phyloP scores from a whole-genome alignment of 495 filamentous ascomycete genomes.

The Hypoxylon intermedium region DNA sequence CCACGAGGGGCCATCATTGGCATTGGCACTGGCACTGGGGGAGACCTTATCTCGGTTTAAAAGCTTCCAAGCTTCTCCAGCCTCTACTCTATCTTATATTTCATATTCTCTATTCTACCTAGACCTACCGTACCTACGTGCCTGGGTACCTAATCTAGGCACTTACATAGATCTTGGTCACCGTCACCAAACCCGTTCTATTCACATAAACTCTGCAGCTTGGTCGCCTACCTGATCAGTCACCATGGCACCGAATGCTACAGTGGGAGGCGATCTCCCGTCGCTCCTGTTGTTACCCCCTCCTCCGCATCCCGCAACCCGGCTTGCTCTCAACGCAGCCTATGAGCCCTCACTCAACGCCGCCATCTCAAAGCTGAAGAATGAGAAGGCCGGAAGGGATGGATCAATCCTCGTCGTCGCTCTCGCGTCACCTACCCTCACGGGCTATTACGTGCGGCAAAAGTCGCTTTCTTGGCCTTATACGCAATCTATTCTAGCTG shows the following conservation, averaged over 20 bases:
- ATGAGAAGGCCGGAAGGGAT: conserved; percentile 34
- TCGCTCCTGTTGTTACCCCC: conserved; percentile 66
- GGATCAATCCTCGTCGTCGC: conserved; percentile 59
- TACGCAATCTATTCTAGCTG: conserved; percentile 74
- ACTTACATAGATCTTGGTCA: no score
- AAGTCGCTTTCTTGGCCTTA: conserved; percentile 64
- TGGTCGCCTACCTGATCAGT: not conserved
- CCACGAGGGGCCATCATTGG: conserved; percentile 1
- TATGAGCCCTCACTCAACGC: conserved; percentile 62
- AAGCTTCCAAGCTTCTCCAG: no score
- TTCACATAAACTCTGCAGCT: not conserved
- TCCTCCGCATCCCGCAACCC: conserved; percentile 56
- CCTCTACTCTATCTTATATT: not conserved
- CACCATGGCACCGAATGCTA: not conserved
- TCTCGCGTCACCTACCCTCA: conserved; percentile 60
- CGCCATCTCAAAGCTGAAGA: conserved; percentile 53
- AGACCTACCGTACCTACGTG: no score
- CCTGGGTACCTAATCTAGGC: no score
- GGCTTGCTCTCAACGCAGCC: conserved; percentile 58
- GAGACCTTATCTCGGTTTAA: no score
- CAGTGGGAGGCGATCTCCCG: conserved; percentile 39
- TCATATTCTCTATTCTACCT: no score
- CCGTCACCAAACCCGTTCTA: not conserved
- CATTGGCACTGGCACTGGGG: no score
- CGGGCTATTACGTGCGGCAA: conserved; percentile 51